These are phyloP conservation scores for Tilletia horrida DNA, from an alignment of 1,284 basidiomycete genomes.

Conservation along the genomic window DNA sequence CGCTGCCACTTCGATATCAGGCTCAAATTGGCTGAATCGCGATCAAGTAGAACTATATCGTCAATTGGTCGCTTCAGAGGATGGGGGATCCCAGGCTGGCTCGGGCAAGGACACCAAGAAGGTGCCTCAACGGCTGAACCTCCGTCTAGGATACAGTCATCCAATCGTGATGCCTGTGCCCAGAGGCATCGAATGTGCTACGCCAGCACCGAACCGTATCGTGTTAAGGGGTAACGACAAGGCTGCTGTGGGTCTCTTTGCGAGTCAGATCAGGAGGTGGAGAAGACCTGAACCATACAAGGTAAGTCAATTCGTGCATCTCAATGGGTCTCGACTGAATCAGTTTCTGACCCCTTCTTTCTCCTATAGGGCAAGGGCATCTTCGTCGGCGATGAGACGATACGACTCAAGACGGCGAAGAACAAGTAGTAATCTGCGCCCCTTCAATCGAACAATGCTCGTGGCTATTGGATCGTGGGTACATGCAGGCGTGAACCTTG, in stretches of 20 bases:
- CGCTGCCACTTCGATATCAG: background rate
- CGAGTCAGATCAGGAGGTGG: slow-evolving; percentile 76
- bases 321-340: background rate
- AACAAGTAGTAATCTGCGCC: too few relatives aligned
- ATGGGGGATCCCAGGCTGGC: slow-evolving; percentile 26
- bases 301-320: slow-evolving; percentile 63
- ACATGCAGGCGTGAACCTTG: too few relatives aligned
- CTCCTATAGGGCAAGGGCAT: slow-evolving; percentile 65
- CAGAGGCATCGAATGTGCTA: slow-evolving; percentile 52
- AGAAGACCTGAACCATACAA: slow-evolving; percentile 95
- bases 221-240: slow-evolving; percentile 61
- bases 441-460: too few relatives aligned
- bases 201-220: slow-evolving; percentile 60
- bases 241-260: slow-evolving; percentile 74
- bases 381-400: slow-evolving; percentile 82
- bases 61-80: slow-evolving; percentile 33
- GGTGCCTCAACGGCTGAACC: slow-evolving; percentile 32
- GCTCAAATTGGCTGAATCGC: slow-evolving; percentile 4
- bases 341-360: background rate
- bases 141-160: slow-evolving; percentile 77
- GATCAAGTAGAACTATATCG: slow-evolving; percentile 17
- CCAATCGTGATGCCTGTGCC: slow-evolving; percentile 79
- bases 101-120: slow-evolving; percentile 1
- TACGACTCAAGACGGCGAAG: slow-evolving; percentile 84
- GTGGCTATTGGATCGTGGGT: too few relatives aligned